Conservation (phyloP, 768 basidiomycete genomes). For the Suillus alpinus region DNA sequence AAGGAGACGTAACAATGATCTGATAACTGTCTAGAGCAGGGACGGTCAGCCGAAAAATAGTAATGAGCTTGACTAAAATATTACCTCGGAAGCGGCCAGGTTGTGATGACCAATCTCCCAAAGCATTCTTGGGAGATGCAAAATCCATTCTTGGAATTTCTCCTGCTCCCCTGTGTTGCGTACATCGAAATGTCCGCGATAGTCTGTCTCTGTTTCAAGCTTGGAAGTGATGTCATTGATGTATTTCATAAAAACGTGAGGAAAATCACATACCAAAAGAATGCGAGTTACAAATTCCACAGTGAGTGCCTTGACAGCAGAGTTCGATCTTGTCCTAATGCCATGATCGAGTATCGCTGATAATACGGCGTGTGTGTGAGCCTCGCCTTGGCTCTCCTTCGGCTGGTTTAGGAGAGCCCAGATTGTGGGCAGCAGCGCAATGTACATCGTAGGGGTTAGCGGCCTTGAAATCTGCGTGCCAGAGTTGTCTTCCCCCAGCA, state of each 20-base stretch:
- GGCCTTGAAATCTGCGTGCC: constrained; percentile 45
- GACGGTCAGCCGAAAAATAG: constrained; percentile 8
- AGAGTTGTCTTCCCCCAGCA: constrained; percentile 48
- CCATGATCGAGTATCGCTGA: constrained; percentile 67
- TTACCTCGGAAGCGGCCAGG: constrained; percentile 58
- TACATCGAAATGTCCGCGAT: constrained; percentile 46
- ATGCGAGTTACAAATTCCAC: constrained; percentile 75
- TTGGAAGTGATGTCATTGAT: constrained; percentile 26
- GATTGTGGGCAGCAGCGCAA: constrained; percentile 68
- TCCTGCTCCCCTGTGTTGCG: constrained; percentile 22
- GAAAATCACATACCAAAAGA: constrained; percentile 50
- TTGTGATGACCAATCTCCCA: constrained; percentile 80
- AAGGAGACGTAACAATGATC: constrained; percentile 57
- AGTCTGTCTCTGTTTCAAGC: constrained; percentile 59
- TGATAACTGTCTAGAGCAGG: constrained; percentile 47
- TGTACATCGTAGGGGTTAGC: constrained; percentile 58
- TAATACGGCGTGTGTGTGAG: constrained; percentile 32
- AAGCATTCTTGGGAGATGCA: constrained; percentile 72
- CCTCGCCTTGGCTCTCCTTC: constrained; percentile 20
- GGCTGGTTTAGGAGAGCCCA: constrained; percentile 68
- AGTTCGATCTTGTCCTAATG: constrained; percentile 52
- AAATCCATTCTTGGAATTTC: constrained; percentile 62
- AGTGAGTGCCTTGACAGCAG: constrained; percentile 61
- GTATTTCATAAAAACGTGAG: background rate
- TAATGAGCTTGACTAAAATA: background rate